Conservation (phyloP, 2,329 filamentous ascomycete species). For the Cladophialophora yegresii region DNA sequence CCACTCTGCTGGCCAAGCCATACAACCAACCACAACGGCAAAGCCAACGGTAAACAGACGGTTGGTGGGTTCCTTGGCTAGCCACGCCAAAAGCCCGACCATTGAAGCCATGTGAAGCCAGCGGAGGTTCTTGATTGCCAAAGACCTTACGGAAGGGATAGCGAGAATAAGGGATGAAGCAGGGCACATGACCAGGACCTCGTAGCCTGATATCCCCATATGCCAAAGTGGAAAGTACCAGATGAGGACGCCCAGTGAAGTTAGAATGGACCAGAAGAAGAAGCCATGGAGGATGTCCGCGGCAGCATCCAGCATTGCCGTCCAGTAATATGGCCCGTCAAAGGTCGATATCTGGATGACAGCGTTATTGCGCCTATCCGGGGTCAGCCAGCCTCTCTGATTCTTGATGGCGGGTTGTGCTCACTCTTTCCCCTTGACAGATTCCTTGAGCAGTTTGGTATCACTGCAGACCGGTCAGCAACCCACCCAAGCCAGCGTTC, state of each 20-base stretch:
- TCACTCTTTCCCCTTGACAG: conserved; percentile 72
- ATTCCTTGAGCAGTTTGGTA: conserved; percentile 50
- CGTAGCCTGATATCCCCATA: conserved; percentile 98
- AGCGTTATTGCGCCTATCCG: conserved; percentile 70
- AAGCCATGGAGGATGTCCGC: conserved; percentile 96
- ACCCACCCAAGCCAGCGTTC: conserved; percentile 41
- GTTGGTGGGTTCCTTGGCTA: conserved; percentile 68
- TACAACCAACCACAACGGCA: conserved; percentile 74
- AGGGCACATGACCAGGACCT: conserved; percentile 82
- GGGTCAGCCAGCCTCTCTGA: conserved; percentile 37
- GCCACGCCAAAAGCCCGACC: conserved; percentile 75
- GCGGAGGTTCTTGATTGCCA: conserved; percentile 69
- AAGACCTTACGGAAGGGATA: conserved; percentile 66
- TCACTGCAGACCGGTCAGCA: conserved; percentile 51
- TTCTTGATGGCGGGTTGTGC: conserved; percentile 41
- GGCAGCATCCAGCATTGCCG: conserved; percentile 73
- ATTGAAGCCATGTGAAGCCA: conserved; percentile 75
- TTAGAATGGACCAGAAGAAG: conserved; percentile 93
- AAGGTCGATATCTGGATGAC: conserved; percentile 64
- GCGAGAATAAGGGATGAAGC: conserved; percentile 77
- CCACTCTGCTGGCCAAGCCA: conserved; percentile 82
- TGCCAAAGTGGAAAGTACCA: conserved; percentile 99
- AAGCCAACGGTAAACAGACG: conserved; percentile 82
- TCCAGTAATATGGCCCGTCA: conserved; percentile 70
- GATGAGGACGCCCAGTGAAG: conserved; percentile 81